A percentile compares a stretch with the other conserved stretches of the same genome.
Conservation (phyloP, 2,329 filamentous ascomycete species). For the Stachybotrys chlorohalonatus region DNA sequence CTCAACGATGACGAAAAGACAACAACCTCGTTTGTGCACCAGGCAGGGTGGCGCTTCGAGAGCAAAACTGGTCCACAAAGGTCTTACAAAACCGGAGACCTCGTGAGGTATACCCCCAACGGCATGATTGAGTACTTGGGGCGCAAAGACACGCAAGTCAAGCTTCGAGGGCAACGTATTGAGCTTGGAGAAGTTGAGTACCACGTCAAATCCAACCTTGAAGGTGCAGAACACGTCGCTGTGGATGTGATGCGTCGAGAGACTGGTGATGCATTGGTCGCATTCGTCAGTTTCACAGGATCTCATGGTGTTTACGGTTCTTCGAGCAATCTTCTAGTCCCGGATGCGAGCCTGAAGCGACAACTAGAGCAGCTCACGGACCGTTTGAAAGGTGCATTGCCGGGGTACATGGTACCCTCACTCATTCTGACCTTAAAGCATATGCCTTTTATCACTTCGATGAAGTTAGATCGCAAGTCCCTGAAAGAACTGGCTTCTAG, state of each 20-base stretch:
- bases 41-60: constrained; percentile 16
- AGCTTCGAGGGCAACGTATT: constrained; percentile 43
- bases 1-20: constrained; percentile 3
- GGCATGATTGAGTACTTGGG: constrained; percentile 32
- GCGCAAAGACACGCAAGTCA: constrained; percentile 20
- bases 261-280: constrained; percentile 32
- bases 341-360: background rate
- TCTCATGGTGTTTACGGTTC: background rate
- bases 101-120: constrained; percentile 11
- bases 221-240: constrained; percentile 5
- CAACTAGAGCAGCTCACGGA: background rate
- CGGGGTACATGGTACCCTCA: constrained; percentile 8
- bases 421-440: constrained; percentile 3
- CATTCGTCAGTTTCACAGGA: constrained; percentile 19
- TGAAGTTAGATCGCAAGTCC: constrained; percentile 8
- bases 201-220: constrained; percentile 1
- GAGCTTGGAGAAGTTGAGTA: constrained; percentile 16
- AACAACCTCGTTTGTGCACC: constrained; percentile 10
- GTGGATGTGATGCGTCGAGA: constrained; percentile 33
- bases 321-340: background rate
- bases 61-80: constrained; percentile 4
- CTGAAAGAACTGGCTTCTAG: background rate
- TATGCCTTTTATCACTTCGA: constrained; percentile 8
- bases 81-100: constrained; percentile 5
- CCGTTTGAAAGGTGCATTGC: constrained; percentile 6